Conservation (phyloP, 352 stramenopile species). For the Phytophthora sansomeana region DNA sequence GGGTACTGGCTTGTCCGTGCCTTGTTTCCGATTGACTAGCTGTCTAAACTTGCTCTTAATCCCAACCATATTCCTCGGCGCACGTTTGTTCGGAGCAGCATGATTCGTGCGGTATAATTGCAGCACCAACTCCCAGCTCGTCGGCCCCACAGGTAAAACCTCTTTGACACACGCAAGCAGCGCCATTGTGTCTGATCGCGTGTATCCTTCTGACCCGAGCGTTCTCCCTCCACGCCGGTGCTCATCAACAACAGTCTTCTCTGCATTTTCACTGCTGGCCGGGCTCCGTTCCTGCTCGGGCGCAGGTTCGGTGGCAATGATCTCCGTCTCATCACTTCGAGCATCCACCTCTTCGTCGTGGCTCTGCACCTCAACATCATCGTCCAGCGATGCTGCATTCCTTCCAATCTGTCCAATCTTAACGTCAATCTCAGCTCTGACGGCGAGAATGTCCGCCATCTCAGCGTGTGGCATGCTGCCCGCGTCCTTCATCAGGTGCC, state of each 20-base stretch:
- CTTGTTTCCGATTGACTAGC: conserved; percentile 42
- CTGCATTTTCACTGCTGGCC: conserved; percentile 19
- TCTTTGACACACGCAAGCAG: conserved; percentile 37
- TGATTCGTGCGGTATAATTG: conserved; percentile 43
- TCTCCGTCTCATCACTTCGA: conserved; percentile 3
- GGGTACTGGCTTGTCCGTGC: conserved; percentile 7
- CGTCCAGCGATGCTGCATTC: background rate
- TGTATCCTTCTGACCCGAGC: conserved; percentile 47
- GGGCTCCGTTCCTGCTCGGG: conserved; percentile 1
- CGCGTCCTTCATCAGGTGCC: conserved; percentile 32
- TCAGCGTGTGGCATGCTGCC: conserved; percentile 14
- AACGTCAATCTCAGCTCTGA: conserved; percentile 32
- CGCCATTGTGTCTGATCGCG: conserved; percentile 26
- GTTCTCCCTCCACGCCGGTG: conserved; percentile 28
- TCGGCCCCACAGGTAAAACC: conserved; percentile 32
- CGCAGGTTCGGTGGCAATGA: background rate
- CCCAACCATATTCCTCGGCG: conserved; percentile 26
- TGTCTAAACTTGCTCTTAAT: conserved; percentile 52
- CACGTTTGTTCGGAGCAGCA: conserved; percentile 35
- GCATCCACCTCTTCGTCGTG: conserved; percentile 4
- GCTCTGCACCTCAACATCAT: background rate
- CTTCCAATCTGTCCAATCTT: conserved; percentile 22
- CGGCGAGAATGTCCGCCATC: conserved; percentile 21
- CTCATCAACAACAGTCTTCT: conserved; percentile 7
- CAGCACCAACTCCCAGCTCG: conserved; percentile 40